These are phyloP conservation scores for Penicillium fuscoglaucum DNA, from an alignment of 2,329 filamentous ascomycete genomes.

Conservation along the genomic window DNA sequence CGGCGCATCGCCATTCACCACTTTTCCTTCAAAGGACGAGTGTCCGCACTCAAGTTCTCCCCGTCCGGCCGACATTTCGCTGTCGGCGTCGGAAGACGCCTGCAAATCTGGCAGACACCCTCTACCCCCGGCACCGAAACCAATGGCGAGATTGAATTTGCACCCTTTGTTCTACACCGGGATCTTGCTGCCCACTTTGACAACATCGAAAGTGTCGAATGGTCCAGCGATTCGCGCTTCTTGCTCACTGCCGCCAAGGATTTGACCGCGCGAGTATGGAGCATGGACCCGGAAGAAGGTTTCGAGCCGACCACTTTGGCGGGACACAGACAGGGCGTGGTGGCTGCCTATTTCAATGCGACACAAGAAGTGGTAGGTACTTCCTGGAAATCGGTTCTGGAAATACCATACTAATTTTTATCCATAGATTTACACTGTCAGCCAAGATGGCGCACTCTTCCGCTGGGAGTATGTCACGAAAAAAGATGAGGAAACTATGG, in stretches of 20 bases:
- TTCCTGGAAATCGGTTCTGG: not conserved
- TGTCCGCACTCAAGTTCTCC: constrained; percentile 84
- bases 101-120: constrained; percentile 96
- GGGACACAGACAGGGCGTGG: constrained; percentile 84
- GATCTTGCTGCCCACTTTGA: constrained; percentile 89
- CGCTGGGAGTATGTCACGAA: constrained; percentile 79
- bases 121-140: constrained; percentile 78
- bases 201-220: constrained; percentile 79
- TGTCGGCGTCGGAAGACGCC: constrained; percentile 78
- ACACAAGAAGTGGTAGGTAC: constrained; percentile 73
- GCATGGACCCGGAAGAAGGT: constrained; percentile 78
- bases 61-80: constrained; percentile 90
- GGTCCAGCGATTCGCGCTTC: constrained; percentile 95
- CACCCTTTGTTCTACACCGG: constrained; percentile 86
- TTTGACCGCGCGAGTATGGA: constrained; percentile 92
- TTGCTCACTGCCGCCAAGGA: constrained; percentile 92
- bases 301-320: constrained; percentile 88
- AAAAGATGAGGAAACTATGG: constrained; percentile 60
- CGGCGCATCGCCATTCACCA: constrained; percentile 86
- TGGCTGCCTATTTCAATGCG: constrained; percentile 95
- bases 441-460: constrained; percentile 95
- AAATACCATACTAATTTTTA: constrained; percentile 15
- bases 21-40: constrained; percentile 86
- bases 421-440: constrained; percentile 78
- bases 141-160: constrained; percentile 86